Conservation (phyloP, 2,329 filamentous ascomycete species). For the Arachnopeziza araneosa region DNA sequence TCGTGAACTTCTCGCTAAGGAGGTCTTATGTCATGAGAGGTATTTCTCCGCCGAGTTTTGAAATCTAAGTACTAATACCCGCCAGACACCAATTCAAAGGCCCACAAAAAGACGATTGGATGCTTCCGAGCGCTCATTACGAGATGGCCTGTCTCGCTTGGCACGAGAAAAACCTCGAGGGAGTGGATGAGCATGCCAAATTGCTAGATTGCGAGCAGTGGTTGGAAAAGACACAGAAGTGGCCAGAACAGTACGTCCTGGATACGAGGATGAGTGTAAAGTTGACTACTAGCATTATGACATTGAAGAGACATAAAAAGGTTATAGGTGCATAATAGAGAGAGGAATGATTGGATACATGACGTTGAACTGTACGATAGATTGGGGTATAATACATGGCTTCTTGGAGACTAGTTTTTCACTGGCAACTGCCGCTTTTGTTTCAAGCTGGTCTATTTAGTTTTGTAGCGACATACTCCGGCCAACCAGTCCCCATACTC, state of each 20-base stretch:
- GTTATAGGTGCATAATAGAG: constrained; percentile 16
- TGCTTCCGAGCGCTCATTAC: constrained; percentile 71
- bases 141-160: constrained; percentile 81
- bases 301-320: constrained; percentile 23
- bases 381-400: too few relatives aligned
- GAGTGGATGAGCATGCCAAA: constrained; percentile 35
- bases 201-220: constrained; percentile 57
- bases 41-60: constrained; percentile 27
- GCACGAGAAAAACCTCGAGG: constrained; percentile 49
- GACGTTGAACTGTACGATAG: too few relatives aligned
- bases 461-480: too few relatives aligned
- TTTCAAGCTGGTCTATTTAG: too few relatives aligned
- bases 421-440: too few relatives aligned
- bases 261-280: constrained; percentile 72
- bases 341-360: too few relatives aligned
- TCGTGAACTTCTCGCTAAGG: constrained; percentile 52
- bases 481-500: too few relatives aligned
- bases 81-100: constrained; percentile 51
- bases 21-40: constrained; percentile 62
- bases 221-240: constrained; percentile 61
- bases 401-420: too few relatives aligned
- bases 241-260: constrained; percentile 68
- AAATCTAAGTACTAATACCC: constrained; percentile 5
- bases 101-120: constrained; percentile 61
- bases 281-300: constrained; percentile 24